Conservation (phyloP, 257 asterid species). For the Solanum etuberosum region DNA sequence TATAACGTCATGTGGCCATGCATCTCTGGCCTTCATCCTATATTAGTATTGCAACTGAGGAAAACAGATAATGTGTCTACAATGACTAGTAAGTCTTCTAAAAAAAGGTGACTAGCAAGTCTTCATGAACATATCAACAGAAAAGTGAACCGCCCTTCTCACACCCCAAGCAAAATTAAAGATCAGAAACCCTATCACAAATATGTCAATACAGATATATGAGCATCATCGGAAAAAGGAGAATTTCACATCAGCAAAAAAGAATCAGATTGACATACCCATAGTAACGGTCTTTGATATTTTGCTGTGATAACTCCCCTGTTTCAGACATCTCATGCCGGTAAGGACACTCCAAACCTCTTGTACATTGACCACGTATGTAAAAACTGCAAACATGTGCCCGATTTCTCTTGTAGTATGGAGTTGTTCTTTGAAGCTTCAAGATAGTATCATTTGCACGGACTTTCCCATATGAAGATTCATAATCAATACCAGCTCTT, state of each 20-base stretch:
- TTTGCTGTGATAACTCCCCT: slow-evolving; percentile 92
- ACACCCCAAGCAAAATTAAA: neutral
- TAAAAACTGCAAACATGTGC: slow-evolving; percentile 98
- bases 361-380: slow-evolving; percentile 93
- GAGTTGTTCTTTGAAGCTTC: slow-evolving; percentile 93
- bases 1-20: neutral
- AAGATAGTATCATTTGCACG: slow-evolving; percentile 78
- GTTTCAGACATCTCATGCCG: slow-evolving; percentile 97
- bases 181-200: neutral
- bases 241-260: neutral
- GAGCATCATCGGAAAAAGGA: neutral
- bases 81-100: neutral
- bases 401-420: slow-evolving; percentile 86
- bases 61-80: neutral
- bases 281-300: slow-evolving; percentile 91
- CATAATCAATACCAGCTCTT: slow-evolving; percentile 96
- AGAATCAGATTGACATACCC: slow-evolving; percentile 43
- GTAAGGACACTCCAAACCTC: slow-evolving; percentile 97
- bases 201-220: neutral
- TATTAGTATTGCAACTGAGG: neutral
- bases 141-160: neutral
- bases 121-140: neutral
- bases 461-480: slow-evolving; percentile 88
- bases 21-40: neutral
- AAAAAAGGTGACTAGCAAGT: neutral